Evolutionary conservation across 768 basidiomycete genomes (phyloP), one percentile per base, ranked within the genome.

Genomic region (Amanita fuliginea): DNA sequence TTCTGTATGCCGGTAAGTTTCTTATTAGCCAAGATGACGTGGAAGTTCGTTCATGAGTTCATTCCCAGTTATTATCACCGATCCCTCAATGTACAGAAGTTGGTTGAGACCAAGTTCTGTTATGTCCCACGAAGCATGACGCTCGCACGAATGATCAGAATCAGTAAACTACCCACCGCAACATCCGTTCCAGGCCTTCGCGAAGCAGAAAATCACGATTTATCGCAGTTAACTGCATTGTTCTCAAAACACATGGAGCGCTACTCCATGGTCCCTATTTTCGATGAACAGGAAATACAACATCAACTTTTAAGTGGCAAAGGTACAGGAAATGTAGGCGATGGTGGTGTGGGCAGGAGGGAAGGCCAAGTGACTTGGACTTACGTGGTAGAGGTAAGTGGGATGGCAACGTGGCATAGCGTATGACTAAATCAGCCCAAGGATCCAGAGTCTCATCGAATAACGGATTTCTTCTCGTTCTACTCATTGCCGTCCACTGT

Each of bases 401-500:
- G 13, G 13, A 32, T 39, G 28, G 26, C 26, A n/a, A 18, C 22
- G 40, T 51, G 13, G 53, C 18, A 37, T 36, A 1, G 0, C 10
- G 18, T 13, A 28, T 36, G 14, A 42, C 21, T n/a, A 21, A 34
- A 28, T 13, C 13, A 36, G 37, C 33, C 16, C 19, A 54, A 98
- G 94, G 77, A 97, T 64, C 86, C 88, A 1, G 66, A 77, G 51
- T 85, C 86, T 2, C 79, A 85, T 52, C 75, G 76, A 53, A 83
- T 99, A 57, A 97, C 95, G 1, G 96, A 99, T 67, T 87, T 94
- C 60, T 85, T 97, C 67, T 94, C 95, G 7, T 95, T 98, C 71
- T 99, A 96, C 64, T 88, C 88, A 11, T 79, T 99, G 19, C 95
- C 96, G 0, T 98, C 95, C 4, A 87, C 91, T 1, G 81, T 98